Base-by-base conservation (phyloP, 108 stramenopile genomes). In the Skeletonema costatum region DNA sequence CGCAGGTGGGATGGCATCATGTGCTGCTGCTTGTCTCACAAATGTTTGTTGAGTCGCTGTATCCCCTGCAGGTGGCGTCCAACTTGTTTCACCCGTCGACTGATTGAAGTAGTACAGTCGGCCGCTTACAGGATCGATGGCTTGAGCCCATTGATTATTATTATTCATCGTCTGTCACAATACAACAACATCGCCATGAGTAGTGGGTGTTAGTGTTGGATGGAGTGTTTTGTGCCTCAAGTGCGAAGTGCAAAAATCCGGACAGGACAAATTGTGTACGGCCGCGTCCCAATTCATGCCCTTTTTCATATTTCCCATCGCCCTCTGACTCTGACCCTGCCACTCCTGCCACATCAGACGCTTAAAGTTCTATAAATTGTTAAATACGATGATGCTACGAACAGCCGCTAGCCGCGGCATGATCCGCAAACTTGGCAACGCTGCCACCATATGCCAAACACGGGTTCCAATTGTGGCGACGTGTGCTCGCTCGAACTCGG, bases 21-120 rank as follows among this genome's bases (percentile, higher is more conserved):
- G 53, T 64, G 35, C n/a, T 38, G 25, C 11, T 39, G 63, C 8
- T 39, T 64, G 63, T 0, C 38, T 39, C 30, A 38, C 36, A 5
- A 19, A 19, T 32, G 69, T 12, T 71, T 60, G 46, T n/a, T 41
- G 58, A 36, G 25, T 25, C 25, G 35, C 11, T 0, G n/a, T n/a
- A n/a, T n/a, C n/a, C n/a, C n/a, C 44, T 46, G 66, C 56, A 17
- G 86, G 87, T 46, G 69, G 72, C 16, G 51, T 70, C 87, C 87
- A 88, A 32, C 70, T 76, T 41, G 86, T 78, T 48, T 87, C 71
- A 10, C 84, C 86, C 3, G 86, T 88, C 30, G 73, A 66, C 42
- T 66, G 66, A 42, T 88, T 81, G 50, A 70, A 75, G 59, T 74
- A 86, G 46, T 85, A 87, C 4, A 12, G 33, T 2, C 41, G 56